Conservation (phyloP, 257 asterid species). For the Orobanche coerulescens region DNA sequence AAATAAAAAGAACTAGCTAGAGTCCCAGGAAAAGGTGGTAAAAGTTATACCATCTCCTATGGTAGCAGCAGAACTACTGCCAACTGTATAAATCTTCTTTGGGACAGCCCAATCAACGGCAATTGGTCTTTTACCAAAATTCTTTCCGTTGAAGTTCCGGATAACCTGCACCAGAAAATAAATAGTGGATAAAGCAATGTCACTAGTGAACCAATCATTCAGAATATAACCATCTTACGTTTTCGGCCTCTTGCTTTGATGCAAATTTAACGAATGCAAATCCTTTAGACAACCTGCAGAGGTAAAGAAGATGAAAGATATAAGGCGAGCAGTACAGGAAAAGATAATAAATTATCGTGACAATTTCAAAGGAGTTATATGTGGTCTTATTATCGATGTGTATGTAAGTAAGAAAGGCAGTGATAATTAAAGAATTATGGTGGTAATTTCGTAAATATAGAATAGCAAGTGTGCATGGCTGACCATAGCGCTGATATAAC, state of each 20-base stretch:
- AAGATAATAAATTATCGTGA: background rate
- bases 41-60: constrained; percentile 52
- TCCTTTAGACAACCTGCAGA: constrained; percentile 72
- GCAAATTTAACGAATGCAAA: constrained; percentile 92
- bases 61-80: constrained; percentile 37
- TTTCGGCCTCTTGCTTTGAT: constrained; percentile 79
- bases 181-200: constrained; percentile 6
- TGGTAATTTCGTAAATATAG: no score
- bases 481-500: no score
- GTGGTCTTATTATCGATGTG: no score
- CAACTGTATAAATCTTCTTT: constrained; percentile 59
- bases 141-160: constrained; percentile 65
- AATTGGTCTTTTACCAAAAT: constrained; percentile 59
- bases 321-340: background rate
- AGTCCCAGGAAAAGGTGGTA: constrained; percentile 18
- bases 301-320: constrained; percentile 14
- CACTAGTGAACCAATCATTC: background rate
- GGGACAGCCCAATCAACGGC: constrained; percentile 98
- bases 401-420: no score
- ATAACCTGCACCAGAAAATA: constrained; percentile 49
- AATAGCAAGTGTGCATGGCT: no score
- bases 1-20: background rate
- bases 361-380: constrained; percentile 14
- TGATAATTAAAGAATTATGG: no score
- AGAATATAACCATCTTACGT: constrained; percentile 35